A percentile compares a stretch with the other conserved stretches of the same genome.
Conservation (phyloP, 2,329 filamentous ascomycete genomes). For the Penicillium freii region DNA sequence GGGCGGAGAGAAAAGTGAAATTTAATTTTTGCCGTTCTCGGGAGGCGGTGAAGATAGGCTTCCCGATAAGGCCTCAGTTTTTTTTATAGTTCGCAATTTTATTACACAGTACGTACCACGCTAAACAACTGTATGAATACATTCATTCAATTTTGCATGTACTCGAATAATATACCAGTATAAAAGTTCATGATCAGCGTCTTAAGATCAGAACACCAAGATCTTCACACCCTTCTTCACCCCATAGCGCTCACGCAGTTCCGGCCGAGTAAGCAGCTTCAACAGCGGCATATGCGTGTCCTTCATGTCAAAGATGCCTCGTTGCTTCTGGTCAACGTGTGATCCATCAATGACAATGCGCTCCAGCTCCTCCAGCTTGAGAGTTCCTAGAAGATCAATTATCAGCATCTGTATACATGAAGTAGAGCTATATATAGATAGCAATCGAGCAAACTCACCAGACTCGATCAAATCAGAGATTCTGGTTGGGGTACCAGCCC, state of each 20-base stretch:
- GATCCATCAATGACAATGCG: slow-evolving; percentile 86
- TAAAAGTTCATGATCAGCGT: neutral
- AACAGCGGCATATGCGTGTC: slow-evolving; percentile 82
- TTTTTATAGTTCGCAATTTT: slow-evolving; percentile 1
- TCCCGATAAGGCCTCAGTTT: neutral
- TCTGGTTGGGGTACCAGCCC: slow-evolving; percentile 83
- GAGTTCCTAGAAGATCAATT: slow-evolving; percentile 52
- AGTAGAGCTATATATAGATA: neutral
- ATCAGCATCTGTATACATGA: slow-evolving; percentile 3
- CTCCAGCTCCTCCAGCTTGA: slow-evolving; percentile 70
- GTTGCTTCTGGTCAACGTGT: slow-evolving; percentile 91
- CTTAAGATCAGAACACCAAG: slow-evolving; percentile 47
- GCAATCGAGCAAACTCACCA: slow-evolving; percentile 52
- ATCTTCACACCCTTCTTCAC: slow-evolving; percentile 53
- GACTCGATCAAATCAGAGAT: slow-evolving; percentile 79
- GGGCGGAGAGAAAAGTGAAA: slow-evolving; percentile 27
- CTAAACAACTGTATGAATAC: neutral
- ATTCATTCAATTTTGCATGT: neutral
- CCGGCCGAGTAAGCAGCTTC: slow-evolving; percentile 66
- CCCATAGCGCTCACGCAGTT: slow-evolving; percentile 69
- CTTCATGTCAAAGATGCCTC: slow-evolving; percentile 91
- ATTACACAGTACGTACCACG: neutral
- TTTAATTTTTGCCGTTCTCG: slow-evolving; percentile 30
- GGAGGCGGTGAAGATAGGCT: slow-evolving; percentile 24
- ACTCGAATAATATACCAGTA: neutral